Evolutionary conservation across 2,329 filamentous ascomycete species (phyloP), one percentile per base, ranked within the genome.

Genomic region (Mycosphaerella sp.): DNA sequence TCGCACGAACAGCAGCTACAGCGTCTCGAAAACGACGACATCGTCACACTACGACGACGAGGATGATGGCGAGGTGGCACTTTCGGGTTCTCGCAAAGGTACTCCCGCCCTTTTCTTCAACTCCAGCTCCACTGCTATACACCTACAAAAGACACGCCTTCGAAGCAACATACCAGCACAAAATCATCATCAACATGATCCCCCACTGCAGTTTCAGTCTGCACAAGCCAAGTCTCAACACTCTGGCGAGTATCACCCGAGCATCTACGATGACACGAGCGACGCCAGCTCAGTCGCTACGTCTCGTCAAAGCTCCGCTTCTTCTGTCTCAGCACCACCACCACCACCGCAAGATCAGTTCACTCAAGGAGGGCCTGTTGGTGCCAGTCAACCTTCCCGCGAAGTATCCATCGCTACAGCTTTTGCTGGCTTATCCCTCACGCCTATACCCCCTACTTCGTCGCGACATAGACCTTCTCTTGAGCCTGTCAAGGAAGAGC

Each of bases 11-110:
- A 47, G 48, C 31, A 51, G 49, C 46, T 55, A 53, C 48, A 53
- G 41, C 51, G 40, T 42, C 26, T 48, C 45, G 44, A 53, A 48
- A 44, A 51, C 45, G 21, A 40, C 46, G 7, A 31, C 49, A 39
- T 49, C 36, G 39, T 44, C 48, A 47, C 53, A 52, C 36, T 45
- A 58, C 43, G 58, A 62, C 29, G 62, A 65, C 58, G 68, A 77
- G 55, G 69, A 75, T 46, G 68, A 71, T 29, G 64, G 63, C 48
- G 63, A 68, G 36, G 51, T 57, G 42, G 62, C 60, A 40, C 54
- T 64, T 17, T 62, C 60, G 58, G 61, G 69, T 56, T 73, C 73
- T 60, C 70, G 69, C 57, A 73, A 74, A 75, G 74, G 74, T 76
- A 73, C 69, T 69, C 55, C 67, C 64, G 62, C 68, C 68, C 67